Evolutionary conservation across 139 green algal species (phyloP), one percentile per base, ranked within the genome.

Genomic region (Coelastrella sp.): DNA sequence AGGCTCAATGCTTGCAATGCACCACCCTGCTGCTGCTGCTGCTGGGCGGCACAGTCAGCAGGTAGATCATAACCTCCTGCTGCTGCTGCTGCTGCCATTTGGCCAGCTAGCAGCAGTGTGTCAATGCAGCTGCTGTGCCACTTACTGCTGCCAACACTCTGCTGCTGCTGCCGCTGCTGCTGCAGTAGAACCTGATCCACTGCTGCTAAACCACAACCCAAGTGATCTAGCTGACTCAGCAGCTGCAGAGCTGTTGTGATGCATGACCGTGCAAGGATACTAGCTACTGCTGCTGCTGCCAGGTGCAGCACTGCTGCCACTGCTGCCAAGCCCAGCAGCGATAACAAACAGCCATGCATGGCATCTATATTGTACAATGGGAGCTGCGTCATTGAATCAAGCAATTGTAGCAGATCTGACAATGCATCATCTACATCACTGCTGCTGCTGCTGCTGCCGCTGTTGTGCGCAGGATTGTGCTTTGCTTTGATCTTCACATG

Each of bases 11-110:
- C 11, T 6, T 22, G 6, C 22, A 76, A 32, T 4, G 22, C 22
- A 76, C 17, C 16, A 76, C 17, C 5, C 57, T 85, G 79, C 5
- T 66, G 79, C 58, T 57, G 19, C 22, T 32, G 68, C 68, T 32
- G 16, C 16, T 10, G 17, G 8, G 68, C 68, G 7, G 68, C 68
- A n/a, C 7, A 5, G 17, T 71, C 61, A 71, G 61, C 32, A 71
- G 61, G 61, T 71, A 71, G 54, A 47, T 47, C 32, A 47, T 47
- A 47, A 47, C 32, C 32, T 47, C 32, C 32, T 47, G 32, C 32
- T 47, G 32, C 77, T 83, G 77, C 77, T 73, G 79, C 80, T 86
- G 59, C 80, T 74, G 80, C 80, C 74, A 59, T 19, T 23, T 75
- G 79, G 14, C 10, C 23, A 20, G 79, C 57, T 19, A 85, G 79